phyloP scores from a whole-genome alignment of 306 rosid species.

The Neltuma alba region DNA sequence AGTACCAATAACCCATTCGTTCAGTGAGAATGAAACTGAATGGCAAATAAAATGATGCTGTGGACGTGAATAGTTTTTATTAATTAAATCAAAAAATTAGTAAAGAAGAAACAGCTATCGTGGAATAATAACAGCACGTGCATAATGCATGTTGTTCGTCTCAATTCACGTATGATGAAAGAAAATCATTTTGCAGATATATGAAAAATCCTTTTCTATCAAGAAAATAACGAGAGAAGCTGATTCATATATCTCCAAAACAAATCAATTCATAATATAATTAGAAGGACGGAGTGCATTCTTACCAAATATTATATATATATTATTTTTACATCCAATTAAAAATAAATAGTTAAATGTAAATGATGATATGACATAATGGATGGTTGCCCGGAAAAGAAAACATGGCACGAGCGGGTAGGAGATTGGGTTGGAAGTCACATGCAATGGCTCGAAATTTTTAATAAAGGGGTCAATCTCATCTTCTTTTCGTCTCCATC shows the following conservation, averaged over 20 bases:
- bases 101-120: neutral
- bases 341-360: too few species aligned
- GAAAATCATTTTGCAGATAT: too few species aligned
- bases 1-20: too few species aligned
- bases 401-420: neutral
- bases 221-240: neutral
- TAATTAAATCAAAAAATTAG: neutral
- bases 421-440: conserved; percentile 4
- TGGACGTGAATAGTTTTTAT: neutral
- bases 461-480: neutral
- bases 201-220: too few species aligned
- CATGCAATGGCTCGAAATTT: conserved; percentile 3
- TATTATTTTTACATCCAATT: too few species aligned
- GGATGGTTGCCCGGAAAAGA: neutral
- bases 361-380: neutral
- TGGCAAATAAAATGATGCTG: too few species aligned
- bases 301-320: too few species aligned
- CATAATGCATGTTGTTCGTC: too few species aligned
- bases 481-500: neutral
- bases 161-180: neutral
- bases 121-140: neutral
- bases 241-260: neutral
- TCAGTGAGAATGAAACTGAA: too few species aligned
- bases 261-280: neutral
- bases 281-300: too few species aligned